Evolutionary conservation across 129 eudicot species (phyloP).

Genomic region (Deinandra increscens): DNA sequence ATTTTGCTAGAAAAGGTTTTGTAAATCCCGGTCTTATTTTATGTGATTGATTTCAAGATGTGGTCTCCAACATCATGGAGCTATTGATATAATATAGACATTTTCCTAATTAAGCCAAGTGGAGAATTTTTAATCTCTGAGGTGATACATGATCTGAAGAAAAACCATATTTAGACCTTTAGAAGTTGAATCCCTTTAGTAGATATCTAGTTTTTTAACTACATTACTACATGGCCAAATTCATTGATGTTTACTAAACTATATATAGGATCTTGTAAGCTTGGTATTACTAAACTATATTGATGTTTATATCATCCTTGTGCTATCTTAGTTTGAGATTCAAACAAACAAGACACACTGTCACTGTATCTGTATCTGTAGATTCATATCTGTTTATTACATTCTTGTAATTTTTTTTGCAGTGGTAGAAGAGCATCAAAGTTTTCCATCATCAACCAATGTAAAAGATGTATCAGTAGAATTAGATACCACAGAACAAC

Average conservation of each 20-base stretch:
- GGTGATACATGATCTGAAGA: constrained; percentile 12
- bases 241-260: too few species aligned
- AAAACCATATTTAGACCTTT: not conserved
- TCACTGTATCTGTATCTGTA: not conserved
- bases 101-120: not conserved
- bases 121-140: not conserved
- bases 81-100: constrained; percentile 8
- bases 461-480: constrained; percentile 32
- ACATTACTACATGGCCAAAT: not conserved
- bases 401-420: constrained; percentile 18
- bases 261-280: constrained; percentile 13
- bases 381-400: constrained; percentile 9
- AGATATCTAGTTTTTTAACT: not conserved
- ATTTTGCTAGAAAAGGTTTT: not conserved
- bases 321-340: constrained; percentile 20
- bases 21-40: not conserved
- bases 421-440: constrained; percentile 44
- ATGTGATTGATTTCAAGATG: constrained; percentile 9
- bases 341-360: not conserved
- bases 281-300: constrained; percentile 3
- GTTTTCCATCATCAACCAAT: constrained; percentile 18
- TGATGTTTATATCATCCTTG: not conserved
- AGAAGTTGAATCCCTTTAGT: constrained; percentile 8
- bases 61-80: constrained; percentile 8
- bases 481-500: constrained; percentile 29